These are phyloP conservation scores for Cyclotella distinguenda DNA, from an alignment of 108 stramenopile genomes.

Conservation along the genomic window DNA sequence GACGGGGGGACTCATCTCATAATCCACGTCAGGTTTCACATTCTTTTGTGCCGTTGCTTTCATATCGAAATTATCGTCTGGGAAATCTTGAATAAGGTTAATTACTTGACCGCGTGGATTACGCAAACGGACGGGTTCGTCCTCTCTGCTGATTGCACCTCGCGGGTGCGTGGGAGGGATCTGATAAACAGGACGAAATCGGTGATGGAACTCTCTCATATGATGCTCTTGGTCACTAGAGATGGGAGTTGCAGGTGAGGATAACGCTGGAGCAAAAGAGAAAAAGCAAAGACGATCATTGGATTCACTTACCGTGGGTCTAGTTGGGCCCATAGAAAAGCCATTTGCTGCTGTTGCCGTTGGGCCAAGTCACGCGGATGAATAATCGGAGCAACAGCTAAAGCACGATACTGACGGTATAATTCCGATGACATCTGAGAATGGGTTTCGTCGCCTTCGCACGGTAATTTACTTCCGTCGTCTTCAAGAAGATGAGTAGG, in stretches of 20 bases:
- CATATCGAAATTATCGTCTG: background rate
- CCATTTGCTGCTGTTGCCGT: background rate
- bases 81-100: background rate
- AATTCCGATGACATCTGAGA: too few relatives aligned
- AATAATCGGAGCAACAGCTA: background rate
- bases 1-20: background rate
- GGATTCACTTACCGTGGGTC: background rate
- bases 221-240: background rate
- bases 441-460: too few relatives aligned
- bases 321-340: background rate
- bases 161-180: background rate
- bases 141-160: background rate
- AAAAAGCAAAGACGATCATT: background rate
- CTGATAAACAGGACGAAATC: background rate
- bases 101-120: background rate
- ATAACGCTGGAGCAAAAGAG: background rate
- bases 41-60: background rate
- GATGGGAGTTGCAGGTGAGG: background rate
- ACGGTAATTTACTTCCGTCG: too few relatives aligned
- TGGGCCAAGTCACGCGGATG: background rate
- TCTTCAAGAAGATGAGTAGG: too few relatives aligned
- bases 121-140: background rate
- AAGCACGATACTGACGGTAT: conserved; percentile 1
- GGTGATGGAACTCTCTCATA: background rate
- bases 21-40: too few relatives aligned